Evolutionary conservation across 495 filamentous ascomycete genomes (phyloP), one percentile per base, ranked within the genome.

Genomic region (Podospora sp.): DNA sequence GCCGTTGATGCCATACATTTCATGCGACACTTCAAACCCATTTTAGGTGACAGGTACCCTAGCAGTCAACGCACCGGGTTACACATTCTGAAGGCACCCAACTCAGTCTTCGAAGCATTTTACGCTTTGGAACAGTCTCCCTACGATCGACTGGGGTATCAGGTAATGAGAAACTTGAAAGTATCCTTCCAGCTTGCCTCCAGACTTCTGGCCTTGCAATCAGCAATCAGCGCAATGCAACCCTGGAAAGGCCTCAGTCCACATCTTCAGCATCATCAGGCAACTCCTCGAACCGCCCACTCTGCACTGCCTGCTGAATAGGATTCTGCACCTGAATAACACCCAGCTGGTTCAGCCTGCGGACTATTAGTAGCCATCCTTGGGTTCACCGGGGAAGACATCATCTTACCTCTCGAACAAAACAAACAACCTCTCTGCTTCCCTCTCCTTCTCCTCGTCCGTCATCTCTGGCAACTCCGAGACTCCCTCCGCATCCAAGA

Each of bases 351-450:
- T 86, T 93, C 51, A 97, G 77, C 74, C 93, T 96, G 21, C 52
- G 35, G 40, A 18, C 21, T 57, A 56, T 74, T 35, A 74, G 66
- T 26, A 59, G 14, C 18, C 18, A 56, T 20, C 22, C 14, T 6
- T 14, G 6, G 0, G 11, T 7, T 6, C 22, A 11, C 1, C 24
- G 21, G n/a, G 16, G 46, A 11, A 7, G 26, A 12, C 25, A 40
- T 25, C 35, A 60, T 72, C 78, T 69, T 80, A 92, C 92, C 93
- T 88, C 78, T 99, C 94, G 78, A 99, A 99, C 18, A 99, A 82
- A 16, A 98, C 92, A 79, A 98, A 97, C 0, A 99, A 79, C 71
- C 86, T 89, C 76, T 99, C 95, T 0, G 95, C 95, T 76, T 99
- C 95, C 53, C 92, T 83, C 73, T 97, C 92, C 77, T 91, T 97